Base-by-base conservation (phyloP, 768 basidiomycete species). In the Boletus subparvulus region DNA sequence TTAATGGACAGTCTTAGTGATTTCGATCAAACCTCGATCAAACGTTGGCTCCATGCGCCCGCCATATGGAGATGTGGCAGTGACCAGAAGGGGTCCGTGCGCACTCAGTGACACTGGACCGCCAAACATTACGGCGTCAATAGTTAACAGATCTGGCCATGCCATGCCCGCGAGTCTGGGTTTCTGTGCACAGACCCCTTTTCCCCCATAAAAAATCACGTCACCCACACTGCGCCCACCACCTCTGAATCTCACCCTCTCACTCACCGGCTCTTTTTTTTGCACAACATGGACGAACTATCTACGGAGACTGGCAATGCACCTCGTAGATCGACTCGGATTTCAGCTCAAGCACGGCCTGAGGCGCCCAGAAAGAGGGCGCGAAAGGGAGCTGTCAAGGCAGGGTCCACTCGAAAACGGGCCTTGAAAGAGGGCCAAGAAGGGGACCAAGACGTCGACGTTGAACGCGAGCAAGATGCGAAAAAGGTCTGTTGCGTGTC, bases 241-340 rank as follows among this genome's bases (percentile, higher is more conserved):
- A 24, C n/a, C 24, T 8, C 41, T 47, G 26, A 28, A 28, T 28
- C n/a, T 59, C 49, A 39, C 47, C 21, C 35, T 50, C n/a, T 44
- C 39, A 41, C 39, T 28, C 42, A 32, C 32, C 21, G 4, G 6
- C 49, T 30, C n/a, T 47, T 42, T n/a, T 30, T 6, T 41, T 12
- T 16, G 13, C 40, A 35, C 30, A 1, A 26, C 35, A 67, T 68
- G 66, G 48, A 55, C 33, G 63, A 60, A 42, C 3, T 16, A 7
- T 37, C 36, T 1, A 16, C 26, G 6, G 65, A 66, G 4, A n/a
- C 19, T 16, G 75, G 79, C 33, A 19, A 47, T 4, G n/a, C 60
- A 14, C 79, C 81, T 10, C 75, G 85, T 57, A 77, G 86, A 54
- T 88, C 86, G 5, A 76, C 78, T 16, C 73, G 86, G 50, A 79